Evolutionary conservation across 1,284 basidiomycete species (phyloP), one percentile per base, ranked within the genome.

Genomic region (Sphagnurus paluster): DNA sequence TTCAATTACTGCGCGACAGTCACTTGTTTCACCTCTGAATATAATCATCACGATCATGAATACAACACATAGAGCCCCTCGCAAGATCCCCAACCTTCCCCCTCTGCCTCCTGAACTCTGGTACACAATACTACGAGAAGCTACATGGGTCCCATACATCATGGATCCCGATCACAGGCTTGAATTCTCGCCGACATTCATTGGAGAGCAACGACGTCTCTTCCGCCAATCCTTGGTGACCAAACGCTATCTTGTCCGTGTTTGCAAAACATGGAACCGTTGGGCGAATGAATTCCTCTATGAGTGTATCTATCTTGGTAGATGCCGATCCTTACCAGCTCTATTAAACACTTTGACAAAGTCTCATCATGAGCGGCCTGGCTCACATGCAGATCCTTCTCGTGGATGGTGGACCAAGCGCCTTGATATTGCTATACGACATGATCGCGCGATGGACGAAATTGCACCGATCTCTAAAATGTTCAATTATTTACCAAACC

Each of bases 261-360:
- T 74, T 23, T 74, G 65, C 55, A 71, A 55, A 42, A 49, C 57
- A 40, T 74, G 71, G 71, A 62, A 61, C 40, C 52, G 55, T 13
- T 54, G 71, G 35, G 61, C 68, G 13, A 50, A 47, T 20, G 66
- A 45, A 17, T 50, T 41, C 24, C 50, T 56, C 16, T 72, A 72
- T 41, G 54, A 56, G 35, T 62, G 59, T 14, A 44, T 70, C 0
- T 56, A 59, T 21, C 50, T 70, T 4, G 54, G 59, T 3, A 57
- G 54, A 26, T 49, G 40, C 13, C 57, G 50, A 21, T 56, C 43
- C 29, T 21, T 70, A 5, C 29, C 46, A 7, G 54, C n/a, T n/a
- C n/a, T n/a, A n/a, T n/a, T n/a, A n/a, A n/a, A n/a, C n/a, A n/a
- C n/a, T n/a, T n/a, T n/a, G n/a, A n/a, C n/a, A n/a, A n/a, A n/a